Evolutionary conservation across 2,329 filamentous ascomycete species (phyloP), one percentile per base, ranked within the genome.

Genomic region (Ophiostoma pallidulum): DNA sequence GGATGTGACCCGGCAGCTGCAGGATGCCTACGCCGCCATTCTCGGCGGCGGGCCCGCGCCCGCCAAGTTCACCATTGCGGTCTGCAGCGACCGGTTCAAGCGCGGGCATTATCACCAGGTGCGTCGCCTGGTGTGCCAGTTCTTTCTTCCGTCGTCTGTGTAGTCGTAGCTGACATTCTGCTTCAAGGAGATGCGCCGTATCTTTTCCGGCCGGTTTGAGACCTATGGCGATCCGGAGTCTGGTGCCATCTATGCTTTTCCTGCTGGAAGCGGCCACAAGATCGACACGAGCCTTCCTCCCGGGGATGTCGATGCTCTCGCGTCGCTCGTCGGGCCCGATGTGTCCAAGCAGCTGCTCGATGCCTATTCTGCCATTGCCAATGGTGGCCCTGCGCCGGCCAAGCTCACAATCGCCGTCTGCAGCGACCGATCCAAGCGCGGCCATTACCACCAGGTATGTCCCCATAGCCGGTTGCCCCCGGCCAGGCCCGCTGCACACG

Each of bases 151-250:
- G n/a, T n/a, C n/a, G n/a, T n/a, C n/a, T n/a, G n/a, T n/a, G n/a
- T n/a, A n/a, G n/a, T n/a, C n/a, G n/a, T n/a, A n/a, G n/a, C n/a
- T n/a, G n/a, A n/a, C n/a, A n/a, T n/a, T n/a, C n/a, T 22, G 13
- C 4, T 36, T 33, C 10, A 12, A 69, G 58, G 72, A 77, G 69
- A 70, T 95, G 38, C 85, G 90, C 22, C 82, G 82, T 35, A 82
- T 94, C 52, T 95, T 95, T 63, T 70, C 72, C n/a, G 83, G 81
- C 3, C 76, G 78, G 48, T 73, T 95, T 43, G 86, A 94, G 49
- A 94, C 87, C 2, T 72, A 71, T 16, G 94, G 88, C 3, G 66
- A 71, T 33, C 44, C 50, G 10, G 60, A 60, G 19, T 61, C 64
- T 4, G 74, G 73, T 39, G 77, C 83, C 51, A 79, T 82, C 50